Evolutionary conservation across 148 eudicot species (phyloP), one percentile per base, ranked within the genome.

Genomic region (Cornus florida): DNA sequence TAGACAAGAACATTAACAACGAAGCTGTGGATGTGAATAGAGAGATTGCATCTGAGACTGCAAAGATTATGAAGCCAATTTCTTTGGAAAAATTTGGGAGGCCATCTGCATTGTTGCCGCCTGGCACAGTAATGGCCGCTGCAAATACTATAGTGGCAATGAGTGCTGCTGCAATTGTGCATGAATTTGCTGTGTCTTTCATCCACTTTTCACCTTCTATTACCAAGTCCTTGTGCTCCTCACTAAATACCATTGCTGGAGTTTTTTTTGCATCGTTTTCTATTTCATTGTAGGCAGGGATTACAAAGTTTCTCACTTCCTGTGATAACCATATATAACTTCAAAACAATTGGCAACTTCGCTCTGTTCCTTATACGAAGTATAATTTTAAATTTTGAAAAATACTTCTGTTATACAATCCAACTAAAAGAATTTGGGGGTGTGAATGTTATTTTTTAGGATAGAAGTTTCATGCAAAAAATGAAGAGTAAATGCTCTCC

Each of bases 131-230:
- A 6, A 73, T 16, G 9, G 65, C 41, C 0, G 75, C 75, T 31
- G 66, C 75, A 50, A 73, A 73, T 17, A 53, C 65, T 7, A 73
- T 14, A 1, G 23, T 50, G 22, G 31, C 75, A 73, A 73, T 28
- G 6, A 53, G 22, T 24, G 65, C 10, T 53, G 65, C 65, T 1
- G 24, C 10, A 5, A 73, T 31, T 31, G 75, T 31, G 39, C 65
- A 73, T 7, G 64, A 73, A 19, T 73, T 73, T 53, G 75, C 65
- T 7, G 66, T 53, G 41, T 16, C 65, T 73, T 53, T 73, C 75
- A 73, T 53, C 66, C 65, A 73, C 28, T 53, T 17, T 2, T 17
- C 65, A 2, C 65, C 65, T 50, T 53, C 20, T 46, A 7, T 24
- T 31, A 53, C 65, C 31, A 73, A 31, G 17, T 50, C 13, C 41